Percentiles rank a stretch among this genome's conserved stretches.
These are phyloP conservation scores for Coniochaeta sp. DNA, from an alignment of 2,329 filamentous ascomycete species.

Conservation along the genomic window DNA sequence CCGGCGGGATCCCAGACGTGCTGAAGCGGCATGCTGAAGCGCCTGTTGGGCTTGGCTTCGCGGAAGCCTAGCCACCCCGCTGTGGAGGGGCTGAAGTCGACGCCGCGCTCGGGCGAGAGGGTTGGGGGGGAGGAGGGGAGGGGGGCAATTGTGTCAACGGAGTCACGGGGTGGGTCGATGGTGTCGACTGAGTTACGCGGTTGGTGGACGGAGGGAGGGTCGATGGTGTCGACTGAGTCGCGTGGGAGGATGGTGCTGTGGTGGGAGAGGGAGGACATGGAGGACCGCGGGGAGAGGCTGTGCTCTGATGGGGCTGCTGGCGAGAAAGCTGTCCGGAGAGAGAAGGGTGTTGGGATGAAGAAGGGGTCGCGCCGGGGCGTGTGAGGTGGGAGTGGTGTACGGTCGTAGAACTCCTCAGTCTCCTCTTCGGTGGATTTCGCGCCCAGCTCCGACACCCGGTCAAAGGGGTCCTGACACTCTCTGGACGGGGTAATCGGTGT, in stretches of 20 bases:
- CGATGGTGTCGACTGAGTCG: neutral
- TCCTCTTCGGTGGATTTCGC: neutral
- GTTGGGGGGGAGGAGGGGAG: neutral
- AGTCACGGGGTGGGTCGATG: neutral
- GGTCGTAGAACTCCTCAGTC: neutral
- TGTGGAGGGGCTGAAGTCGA: conserved; percentile 18
- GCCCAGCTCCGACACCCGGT: neutral
- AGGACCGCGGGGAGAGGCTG: neutral
- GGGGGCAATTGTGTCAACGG: conserved; percentile 5
- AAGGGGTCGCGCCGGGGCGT: neutral
- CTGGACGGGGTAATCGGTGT: neutral
- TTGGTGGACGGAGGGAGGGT: too few species aligned
- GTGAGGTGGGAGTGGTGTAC: neutral
- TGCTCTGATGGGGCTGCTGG: neutral
- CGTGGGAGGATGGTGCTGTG: too few species aligned
- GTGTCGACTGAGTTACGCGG: neutral
- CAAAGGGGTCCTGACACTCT: neutral
- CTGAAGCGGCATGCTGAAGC: conserved; percentile 14
- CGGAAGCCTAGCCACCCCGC: conserved; percentile 23
- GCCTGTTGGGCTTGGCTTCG: conserved; percentile 16
- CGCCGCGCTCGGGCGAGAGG: neutral
- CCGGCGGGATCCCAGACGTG: conserved; percentile 3
- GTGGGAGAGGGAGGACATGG: neutral
- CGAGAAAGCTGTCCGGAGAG: neutral
- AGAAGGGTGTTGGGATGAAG: neutral